Evolutionary conservation across 805 yeast genomes (phyloP), one percentile per base, ranked within the genome.

Genomic region (Yamadazyma sp.): DNA sequence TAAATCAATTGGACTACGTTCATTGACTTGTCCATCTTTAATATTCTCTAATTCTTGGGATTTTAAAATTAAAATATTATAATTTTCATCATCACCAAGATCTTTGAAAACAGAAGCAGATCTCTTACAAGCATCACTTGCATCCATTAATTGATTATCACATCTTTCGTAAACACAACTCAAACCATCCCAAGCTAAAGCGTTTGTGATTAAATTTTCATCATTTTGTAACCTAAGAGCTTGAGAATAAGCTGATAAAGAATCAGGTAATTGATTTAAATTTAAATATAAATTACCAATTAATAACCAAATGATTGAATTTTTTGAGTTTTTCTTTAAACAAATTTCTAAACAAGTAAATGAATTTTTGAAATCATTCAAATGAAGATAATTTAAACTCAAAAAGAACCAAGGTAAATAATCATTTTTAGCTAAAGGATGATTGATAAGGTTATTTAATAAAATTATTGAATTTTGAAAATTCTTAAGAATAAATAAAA

Each of bases 291-390:
- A 59, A 9, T 75, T 68, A 3, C 85, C 88, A 19, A 80, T 77
- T 0, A 81, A 77, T 22, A 80, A 56, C 88, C 86, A 80, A 3
- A 82, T 73, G 32, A 77, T 59, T n/a, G 84, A 77, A 10, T 71
- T 68, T 11, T 60, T 55, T 13, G 77, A 70, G 0, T 78, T 76
- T 28, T 75, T 67, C 42, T 73, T 60, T 36, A 77, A 56, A 1
- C 82, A 76, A 30, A 70, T 58, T 47, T 78, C 82, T 38, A 73
- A 68, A 10, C 74, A 65, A 39, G 75, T 78, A 50, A 77, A 77
- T 2, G 82, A 77, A 23, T 65, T 60, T 26, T 75, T 55, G 19
- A 76, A 77, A 29, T 67, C 58, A 34, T 69, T 70, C 12, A 67
- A 45, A 18, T 68, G 41, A 5, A 75, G 58, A 44, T 75, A 70